These are phyloP conservation scores for Dentipellis sp. DNA, from an alignment of 768 basidiomycete genomes.

Conservation along the genomic window DNA sequence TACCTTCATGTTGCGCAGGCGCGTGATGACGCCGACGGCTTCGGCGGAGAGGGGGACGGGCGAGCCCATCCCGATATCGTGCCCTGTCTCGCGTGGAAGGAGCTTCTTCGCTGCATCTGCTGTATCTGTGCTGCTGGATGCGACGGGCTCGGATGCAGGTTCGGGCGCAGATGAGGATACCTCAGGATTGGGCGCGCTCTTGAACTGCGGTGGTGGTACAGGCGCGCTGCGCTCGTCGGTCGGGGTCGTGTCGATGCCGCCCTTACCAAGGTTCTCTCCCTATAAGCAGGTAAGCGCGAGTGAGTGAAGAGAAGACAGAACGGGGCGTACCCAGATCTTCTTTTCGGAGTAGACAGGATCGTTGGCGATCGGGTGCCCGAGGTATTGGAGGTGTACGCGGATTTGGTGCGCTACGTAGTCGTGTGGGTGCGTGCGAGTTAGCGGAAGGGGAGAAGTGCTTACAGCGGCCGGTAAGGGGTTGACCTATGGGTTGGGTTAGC, in stretches of 20 bases:
- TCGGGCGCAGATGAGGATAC: background rate
- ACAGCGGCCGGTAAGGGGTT: conserved; percentile 91
- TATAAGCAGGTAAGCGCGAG: conserved; percentile 15
- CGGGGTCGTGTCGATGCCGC: conserved; percentile 72
- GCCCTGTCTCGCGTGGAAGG: conserved; percentile 77
- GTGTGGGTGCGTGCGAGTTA: background rate
- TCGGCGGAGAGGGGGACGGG: conserved; percentile 72
- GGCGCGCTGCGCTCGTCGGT: conserved; percentile 58
- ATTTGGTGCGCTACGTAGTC: conserved; percentile 79
- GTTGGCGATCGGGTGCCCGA: conserved; percentile 91
- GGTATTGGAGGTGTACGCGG: conserved; percentile 90
- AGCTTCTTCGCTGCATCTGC: conserved; percentile 27
- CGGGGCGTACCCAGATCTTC: conserved; percentile 58
- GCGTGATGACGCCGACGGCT: conserved; percentile 70
- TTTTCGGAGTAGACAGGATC: conserved; percentile 86
- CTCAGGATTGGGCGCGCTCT: background rate
- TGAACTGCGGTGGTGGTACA: conserved; percentile 33
- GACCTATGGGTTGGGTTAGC: conserved; percentile 36
- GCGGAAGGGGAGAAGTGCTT: conserved; percentile 23
- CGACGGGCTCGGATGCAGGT: background rate
- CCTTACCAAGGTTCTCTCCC: conserved; percentile 68
- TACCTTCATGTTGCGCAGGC: conserved; percentile 78
- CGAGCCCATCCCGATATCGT: conserved; percentile 83
- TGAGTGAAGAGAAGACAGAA: background rate
- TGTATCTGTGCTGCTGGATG: background rate